Percentiles rank a stretch among this genome's conserved stretches.
These are phyloP conservation scores for Trichoderma hamatum DNA, from an alignment of 2,329 filamentous ascomycete species.

Conservation along the genomic window DNA sequence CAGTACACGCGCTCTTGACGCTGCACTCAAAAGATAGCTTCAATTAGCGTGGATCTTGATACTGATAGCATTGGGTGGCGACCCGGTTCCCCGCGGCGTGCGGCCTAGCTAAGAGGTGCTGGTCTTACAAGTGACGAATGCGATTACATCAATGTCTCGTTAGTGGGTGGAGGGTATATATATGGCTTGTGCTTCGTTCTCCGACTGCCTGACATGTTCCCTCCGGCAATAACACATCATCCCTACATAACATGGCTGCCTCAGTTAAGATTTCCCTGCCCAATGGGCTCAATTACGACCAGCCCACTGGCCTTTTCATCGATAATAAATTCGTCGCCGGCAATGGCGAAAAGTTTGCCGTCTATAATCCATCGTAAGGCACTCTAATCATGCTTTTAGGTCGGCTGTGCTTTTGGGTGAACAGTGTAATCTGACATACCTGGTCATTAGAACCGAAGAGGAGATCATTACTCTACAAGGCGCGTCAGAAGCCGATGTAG, in stretches of 20 bases:
- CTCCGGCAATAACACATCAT: background rate
- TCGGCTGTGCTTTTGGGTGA: background rate
- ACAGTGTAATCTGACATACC: background rate
- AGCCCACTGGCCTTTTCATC: constrained; percentile 23
- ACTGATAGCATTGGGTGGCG: background rate
- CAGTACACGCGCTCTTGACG: too few species aligned
- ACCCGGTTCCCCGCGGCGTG: constrained; percentile 8
- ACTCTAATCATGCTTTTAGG: background rate
- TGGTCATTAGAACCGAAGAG: background rate
- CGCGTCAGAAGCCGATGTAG: constrained; percentile 53
- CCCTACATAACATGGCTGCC: constrained; percentile 9
- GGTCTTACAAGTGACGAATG: constrained; percentile 1
- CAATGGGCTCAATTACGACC: constrained; percentile 18
- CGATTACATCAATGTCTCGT: constrained; percentile 15
- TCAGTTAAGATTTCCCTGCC: constrained; percentile 30
- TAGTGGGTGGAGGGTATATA: background rate
- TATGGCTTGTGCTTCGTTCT: background rate
- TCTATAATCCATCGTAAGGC: constrained; percentile 19
- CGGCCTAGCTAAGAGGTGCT: background rate
- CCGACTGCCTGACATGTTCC: background rate
- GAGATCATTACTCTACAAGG: constrained; percentile 12
- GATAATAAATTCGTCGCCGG: constrained; percentile 22
- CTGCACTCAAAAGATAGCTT: background rate
- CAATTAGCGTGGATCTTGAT: background rate
- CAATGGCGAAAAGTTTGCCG: constrained; percentile 21